Base-by-base conservation (phyloP, 2,329 filamentous ascomycete species). In the Hypoxylon sp. region DNA sequence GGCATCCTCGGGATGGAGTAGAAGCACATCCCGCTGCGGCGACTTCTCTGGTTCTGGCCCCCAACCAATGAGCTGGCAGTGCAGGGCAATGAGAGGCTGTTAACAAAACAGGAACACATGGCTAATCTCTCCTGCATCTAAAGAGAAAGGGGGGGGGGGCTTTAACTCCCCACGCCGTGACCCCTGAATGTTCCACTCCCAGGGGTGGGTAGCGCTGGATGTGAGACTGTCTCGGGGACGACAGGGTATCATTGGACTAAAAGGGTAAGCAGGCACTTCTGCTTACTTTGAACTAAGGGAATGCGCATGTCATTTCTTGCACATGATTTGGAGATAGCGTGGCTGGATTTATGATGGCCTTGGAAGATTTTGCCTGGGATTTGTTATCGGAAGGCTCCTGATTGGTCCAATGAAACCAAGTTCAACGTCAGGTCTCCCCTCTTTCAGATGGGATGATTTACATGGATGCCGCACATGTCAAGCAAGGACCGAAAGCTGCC, bases 261-360 rank as follows among this genome's bases (percentile, higher is more conserved):
- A 68, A 59, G 56, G 68, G 58, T 47, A 54, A 65, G 63, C 47
- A 71, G 54, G 65, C 61, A 68, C 55, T 58, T 71, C 64, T 68
- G 65, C 64, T 66, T 65, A 70, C 63, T 66, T 62, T 61, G 64
- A 50, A 62, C 59, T 64, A 68, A 65, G 69, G 68, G 62, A 65
- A 62, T 64, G 62, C 71, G 72, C 72, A 74, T 74, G 64, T 67
- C 53, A 57, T 67, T 65, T 68, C 69, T 70, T 69, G 67, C 72
- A 74, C 72, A 74, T 74, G 72, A 74, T 72, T 71, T 62, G 46
- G 54, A 61, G 22, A 64, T 63, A 65, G 68, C 65, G 70, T 73
- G 65, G 67, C 62, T 51, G 56, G 69, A 68, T 62, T 61, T 61
- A 62, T 59, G 37, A 47, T 61, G 59, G 56, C 67, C 61, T 65